Percentiles rank a stretch among this genome's conserved stretches.
Conservation (phyloP, 1,139 yeast species). For the Saccharomyces pastorianus region DNA sequence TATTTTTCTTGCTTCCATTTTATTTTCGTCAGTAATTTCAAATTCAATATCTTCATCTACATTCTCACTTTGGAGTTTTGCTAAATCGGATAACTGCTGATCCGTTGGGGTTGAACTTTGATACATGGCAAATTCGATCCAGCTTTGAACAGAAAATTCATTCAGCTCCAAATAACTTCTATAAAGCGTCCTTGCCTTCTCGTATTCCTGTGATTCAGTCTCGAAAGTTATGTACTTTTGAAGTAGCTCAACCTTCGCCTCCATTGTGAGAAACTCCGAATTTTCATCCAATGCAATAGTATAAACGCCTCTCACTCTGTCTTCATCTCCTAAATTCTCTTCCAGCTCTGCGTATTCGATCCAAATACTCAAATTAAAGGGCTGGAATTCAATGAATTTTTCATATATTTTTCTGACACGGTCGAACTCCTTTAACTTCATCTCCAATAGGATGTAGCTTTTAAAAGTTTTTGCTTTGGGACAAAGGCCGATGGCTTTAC, state of each 20-base stretch:
- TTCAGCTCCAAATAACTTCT: conserved; percentile 36
- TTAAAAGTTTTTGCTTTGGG: conserved; percentile 55
- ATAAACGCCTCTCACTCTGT: conserved; percentile 54
- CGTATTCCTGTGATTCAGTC: conserved; percentile 51
- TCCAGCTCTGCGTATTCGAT: conserved; percentile 62
- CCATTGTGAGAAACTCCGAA: conserved; percentile 9
- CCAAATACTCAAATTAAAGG: conserved; percentile 42
- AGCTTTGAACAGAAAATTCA: conserved; percentile 37
- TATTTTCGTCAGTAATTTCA: too few species aligned
- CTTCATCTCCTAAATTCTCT: conserved; percentile 16
- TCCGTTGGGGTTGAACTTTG: conserved; percentile 61
- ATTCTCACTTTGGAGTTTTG: conserved; percentile 32
- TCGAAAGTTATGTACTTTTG: conserved; percentile 46
- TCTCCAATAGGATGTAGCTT: conserved; percentile 50
- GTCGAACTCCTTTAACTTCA: conserved; percentile 60
- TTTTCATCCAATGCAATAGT: conserved; percentile 39
- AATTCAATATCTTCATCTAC: conserved; percentile 28
- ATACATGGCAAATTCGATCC: conserved; percentile 66
- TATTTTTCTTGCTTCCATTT: conserved; percentile 41
- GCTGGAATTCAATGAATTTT: conserved; percentile 51
- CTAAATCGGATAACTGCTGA: conserved; percentile 38
- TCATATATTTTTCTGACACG: conserved; percentile 34
- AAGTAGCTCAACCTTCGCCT: conserved; percentile 9
- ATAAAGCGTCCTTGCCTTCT: conserved; percentile 48
- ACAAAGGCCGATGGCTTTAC: conserved; percentile 59